Percentiles rank a stretch among this genome's conserved stretches.
Conservation (phyloP, 2,329 filamentous ascomycete genomes). For the Raffaelea ambrosiae region DNA sequence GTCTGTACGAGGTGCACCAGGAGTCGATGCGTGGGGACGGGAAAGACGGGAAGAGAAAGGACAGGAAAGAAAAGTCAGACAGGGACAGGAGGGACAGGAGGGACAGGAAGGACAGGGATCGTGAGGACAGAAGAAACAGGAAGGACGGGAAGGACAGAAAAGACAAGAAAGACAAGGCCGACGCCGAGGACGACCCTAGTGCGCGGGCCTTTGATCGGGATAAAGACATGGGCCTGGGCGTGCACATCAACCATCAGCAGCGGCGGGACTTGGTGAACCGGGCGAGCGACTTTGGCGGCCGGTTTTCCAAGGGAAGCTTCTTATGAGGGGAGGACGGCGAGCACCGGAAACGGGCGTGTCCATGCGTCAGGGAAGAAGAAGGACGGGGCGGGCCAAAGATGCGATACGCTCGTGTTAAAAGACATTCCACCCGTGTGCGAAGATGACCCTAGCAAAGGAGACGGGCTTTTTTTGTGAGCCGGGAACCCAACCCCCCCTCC, state of each 20-base stretch:
- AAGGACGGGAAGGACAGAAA: conserved; percentile 5
- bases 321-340: conserved; percentile 25
- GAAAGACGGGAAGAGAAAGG: conserved; percentile 6
- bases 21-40: conserved; percentile 21
- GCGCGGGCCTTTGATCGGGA: conserved; percentile 81
- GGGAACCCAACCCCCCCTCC: too few species aligned
- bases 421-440: too few species aligned
- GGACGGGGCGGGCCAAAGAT: too few species aligned
- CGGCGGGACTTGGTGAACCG: conserved; percentile 70
- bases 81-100: not conserved
- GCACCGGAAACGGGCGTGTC: too few species aligned
- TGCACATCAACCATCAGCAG: conserved; percentile 63
- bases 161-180: conserved; percentile 16
- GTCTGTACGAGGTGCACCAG: conserved; percentile 52
- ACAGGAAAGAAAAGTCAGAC: conserved; percentile 2
- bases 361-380: too few species aligned
- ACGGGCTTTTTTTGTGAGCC: too few species aligned
- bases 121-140: conserved; percentile 7
- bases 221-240: conserved; percentile 81
- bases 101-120: not conserved
- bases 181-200: conserved; percentile 75
- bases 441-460: too few species aligned
- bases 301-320: conserved; percentile 70
- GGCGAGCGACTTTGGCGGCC: conserved; percentile 70
- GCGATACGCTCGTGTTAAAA: too few species aligned